Base-by-base conservation (phyloP, 1,284 basidiomycete species). In the Peniophora sp. region DNA sequence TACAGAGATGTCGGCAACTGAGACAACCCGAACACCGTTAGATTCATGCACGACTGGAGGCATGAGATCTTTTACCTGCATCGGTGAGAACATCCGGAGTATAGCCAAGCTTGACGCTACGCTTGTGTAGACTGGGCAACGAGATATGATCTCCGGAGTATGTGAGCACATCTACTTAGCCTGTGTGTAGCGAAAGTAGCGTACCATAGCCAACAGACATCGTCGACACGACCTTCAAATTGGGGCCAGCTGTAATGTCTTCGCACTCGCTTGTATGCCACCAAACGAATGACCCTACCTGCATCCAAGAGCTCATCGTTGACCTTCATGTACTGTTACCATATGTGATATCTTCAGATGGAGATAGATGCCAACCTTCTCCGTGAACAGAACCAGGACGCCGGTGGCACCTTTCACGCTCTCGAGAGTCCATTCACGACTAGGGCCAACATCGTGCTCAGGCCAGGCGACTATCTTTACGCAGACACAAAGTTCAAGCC, bases 31-130 rank as follows among this genome's bases (percentile, higher is more conserved):
- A 46, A 35, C 46, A 63, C 11, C 17, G 27, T 14, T 41, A 15
- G 18, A 5, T 36, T 1, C 47, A 44, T 52, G 27, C n/a, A n/a
- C n/a, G 27, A 5, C 27, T 32, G 27, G 5, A 32, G 12, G 27
- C 5, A 32, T 12, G 27, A 32, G 12, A 12, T 6, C 27, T 57
- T 71, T 51, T 61, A 81, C 92, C 92, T 53, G 93, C 90, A 60
- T 90, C 86, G 11, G 88, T 93, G 18, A 97, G 76, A 3, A 97
- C 86, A 52, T 92, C 87, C 0, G 94, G 94, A 0, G 94, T 97
- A 66, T 94, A 92, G 3, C 96, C 96, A 11, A 98, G 67, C 47
- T 78, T 81, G 54, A 98, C 76, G 1, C 77, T 74, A 15, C 82
- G 76, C 56, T 75, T 68, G n/a, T 80, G 75, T n/a, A 86, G 68